A percentile compares a stretch with the other conserved stretches of the same genome.
Evolutionary conservation across 345 rosid species (phyloP).

Genomic region (Eucalyptus pumila): DNA sequence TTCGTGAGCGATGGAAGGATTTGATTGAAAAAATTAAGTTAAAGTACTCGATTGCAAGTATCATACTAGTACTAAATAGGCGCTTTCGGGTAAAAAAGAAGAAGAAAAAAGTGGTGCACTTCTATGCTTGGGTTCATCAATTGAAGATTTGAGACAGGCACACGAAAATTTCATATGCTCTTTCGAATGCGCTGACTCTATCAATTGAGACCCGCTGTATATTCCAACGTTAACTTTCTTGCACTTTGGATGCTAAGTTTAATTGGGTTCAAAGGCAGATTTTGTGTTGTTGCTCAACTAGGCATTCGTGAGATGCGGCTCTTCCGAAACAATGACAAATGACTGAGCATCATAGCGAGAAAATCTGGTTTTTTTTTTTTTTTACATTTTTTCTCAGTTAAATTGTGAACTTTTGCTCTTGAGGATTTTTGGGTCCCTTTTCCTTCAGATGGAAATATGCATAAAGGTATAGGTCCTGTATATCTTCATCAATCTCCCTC

Average conservation of each 20-base stretch:
- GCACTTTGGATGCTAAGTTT: background rate
- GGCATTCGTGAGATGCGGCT: background rate
- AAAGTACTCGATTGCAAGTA: background rate
- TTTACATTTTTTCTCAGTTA: background rate
- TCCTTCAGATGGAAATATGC: background rate
- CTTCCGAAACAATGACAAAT: background rate
- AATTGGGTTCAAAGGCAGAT: background rate
- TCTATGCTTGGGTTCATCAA: background rate
- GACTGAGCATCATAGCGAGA: background rate
- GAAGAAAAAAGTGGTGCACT: background rate
- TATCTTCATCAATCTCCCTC: background rate
- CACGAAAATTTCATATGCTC: background rate
- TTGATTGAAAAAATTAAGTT: background rate
- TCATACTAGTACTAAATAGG: background rate
- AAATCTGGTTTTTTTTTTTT: too few relatives aligned
- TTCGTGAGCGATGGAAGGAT: background rate
- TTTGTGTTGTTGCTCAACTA: background rate
- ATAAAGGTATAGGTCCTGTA: background rate
- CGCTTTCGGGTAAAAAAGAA: background rate
- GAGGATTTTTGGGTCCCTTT: background rate
- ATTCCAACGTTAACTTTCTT: background rate
- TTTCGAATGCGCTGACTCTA: background rate
- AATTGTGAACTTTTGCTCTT: background rate
- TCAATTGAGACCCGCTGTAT: background rate
- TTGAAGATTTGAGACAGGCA: background rate